Evolutionary conservation across 176 grass and related monocot genomes (phyloP).

Genomic region (Bolboschoenus planiculmis): DNA sequence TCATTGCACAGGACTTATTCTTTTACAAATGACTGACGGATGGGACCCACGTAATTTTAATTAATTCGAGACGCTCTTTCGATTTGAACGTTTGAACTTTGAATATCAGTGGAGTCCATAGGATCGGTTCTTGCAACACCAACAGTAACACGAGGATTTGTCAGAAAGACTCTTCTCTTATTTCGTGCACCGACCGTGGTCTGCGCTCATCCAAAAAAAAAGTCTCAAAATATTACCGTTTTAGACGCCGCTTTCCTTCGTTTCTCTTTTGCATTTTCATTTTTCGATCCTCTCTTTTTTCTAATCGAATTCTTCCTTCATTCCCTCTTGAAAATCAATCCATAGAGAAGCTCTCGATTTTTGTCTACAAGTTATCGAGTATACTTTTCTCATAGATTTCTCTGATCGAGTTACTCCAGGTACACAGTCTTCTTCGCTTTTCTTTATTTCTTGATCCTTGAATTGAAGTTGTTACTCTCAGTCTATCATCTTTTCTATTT

Average conservation of each 20-base stretch:
- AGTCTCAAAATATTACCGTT: background rate
- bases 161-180: background rate
- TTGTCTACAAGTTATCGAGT: background rate
- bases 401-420: background rate
- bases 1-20: too few species aligned
- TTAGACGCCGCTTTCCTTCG: background rate
- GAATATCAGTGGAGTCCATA: background rate
- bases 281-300: background rate
- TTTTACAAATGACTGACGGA: background rate
- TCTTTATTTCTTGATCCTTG: slow-evolving; percentile 12
- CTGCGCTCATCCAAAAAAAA: background rate
- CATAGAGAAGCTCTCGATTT: background rate
- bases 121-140: background rate
- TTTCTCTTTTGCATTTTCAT: background rate
- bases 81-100: background rate
- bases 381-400: background rate
- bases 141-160: too few species aligned
- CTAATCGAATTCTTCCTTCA: background rate
- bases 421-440: background rate
- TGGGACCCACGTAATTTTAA: background rate
- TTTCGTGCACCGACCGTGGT: background rate
- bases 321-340: background rate
- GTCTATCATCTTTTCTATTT: background rate
- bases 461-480: background rate
- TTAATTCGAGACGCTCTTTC: background rate